A percentile compares a stretch with the other conserved stretches of the same genome.
Evolutionary conservation across 106 monocot species (phyloP).

Genomic region (Allium fistulosum): DNA sequence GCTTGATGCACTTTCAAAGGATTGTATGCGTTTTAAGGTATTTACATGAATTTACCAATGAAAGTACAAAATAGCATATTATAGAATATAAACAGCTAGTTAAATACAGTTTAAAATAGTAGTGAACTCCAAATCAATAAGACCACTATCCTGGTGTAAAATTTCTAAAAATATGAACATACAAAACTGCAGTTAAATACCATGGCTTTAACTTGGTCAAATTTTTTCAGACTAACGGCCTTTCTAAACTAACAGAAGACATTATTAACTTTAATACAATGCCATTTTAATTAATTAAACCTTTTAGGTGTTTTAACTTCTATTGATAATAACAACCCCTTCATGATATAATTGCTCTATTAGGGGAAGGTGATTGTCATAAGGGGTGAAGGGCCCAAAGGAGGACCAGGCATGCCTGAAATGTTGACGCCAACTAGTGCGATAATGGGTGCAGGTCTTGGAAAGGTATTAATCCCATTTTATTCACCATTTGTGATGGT

Average conservation of each 20-base stretch:
- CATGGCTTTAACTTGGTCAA: neutral
- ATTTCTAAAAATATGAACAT: neutral
- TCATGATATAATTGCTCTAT: neutral
- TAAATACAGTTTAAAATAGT: no score
- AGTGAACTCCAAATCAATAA: no score
- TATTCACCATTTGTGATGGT: neutral
- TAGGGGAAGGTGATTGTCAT: slow-evolving; percentile 94
- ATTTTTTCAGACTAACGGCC: neutral
- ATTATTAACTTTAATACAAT: neutral
- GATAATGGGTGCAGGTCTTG: slow-evolving; percentile 98
- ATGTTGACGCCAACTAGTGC: slow-evolving; percentile 99
- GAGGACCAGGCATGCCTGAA: slow-evolving; percentile 98
- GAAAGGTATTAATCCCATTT: slow-evolving; percentile 47
- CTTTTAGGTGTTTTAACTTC: no score
- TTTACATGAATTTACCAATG: neutral
- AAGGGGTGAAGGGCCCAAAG: slow-evolving; percentile 94
- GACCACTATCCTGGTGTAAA: neutral
- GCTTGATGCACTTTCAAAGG: slow-evolving; percentile 82
- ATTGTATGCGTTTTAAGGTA: slow-evolving; percentile 86
- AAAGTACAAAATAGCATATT: no score
- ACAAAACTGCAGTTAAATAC: neutral
- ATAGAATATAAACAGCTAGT: no score
- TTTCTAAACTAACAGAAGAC: neutral
- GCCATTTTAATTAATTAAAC: no score
- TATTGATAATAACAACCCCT: neutral